These are phyloP conservation scores for bread wheat (Triticum aestivum) DNA, from an alignment of 176 grass and related monocot genomes.

Conservation along the genomic window IWGSC_CS_RefSeq_v2.1 NC_057814.1:633847189-633847688, in stretches of 20 bases:
- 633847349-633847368: background rate
- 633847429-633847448: background rate
- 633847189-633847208: too few relatives aligned
- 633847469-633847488: background rate
- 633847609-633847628: background rate
- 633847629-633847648: background rate
- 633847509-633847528: background rate
- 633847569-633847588: conserved; percentile 5
- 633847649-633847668: background rate
- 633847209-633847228: too few relatives aligned
- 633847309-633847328: too few relatives aligned
- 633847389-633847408: too few relatives aligned
- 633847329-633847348: too few relatives aligned
- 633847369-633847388: too few relatives aligned
- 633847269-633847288: too few relatives aligned
- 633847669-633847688: background rate
- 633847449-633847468: background rate
- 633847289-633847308: too few relatives aligned
- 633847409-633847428: background rate
- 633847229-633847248: too few relatives aligned
- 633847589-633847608: background rate
- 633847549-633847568: background rate
- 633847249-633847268: too few relatives aligned
- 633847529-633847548: background rate
- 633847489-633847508: background rate